These are phyloP conservation scores for Sonneratia alba DNA, from an alignment of 345 rosid genomes.

Conservation along the genomic window DNA sequence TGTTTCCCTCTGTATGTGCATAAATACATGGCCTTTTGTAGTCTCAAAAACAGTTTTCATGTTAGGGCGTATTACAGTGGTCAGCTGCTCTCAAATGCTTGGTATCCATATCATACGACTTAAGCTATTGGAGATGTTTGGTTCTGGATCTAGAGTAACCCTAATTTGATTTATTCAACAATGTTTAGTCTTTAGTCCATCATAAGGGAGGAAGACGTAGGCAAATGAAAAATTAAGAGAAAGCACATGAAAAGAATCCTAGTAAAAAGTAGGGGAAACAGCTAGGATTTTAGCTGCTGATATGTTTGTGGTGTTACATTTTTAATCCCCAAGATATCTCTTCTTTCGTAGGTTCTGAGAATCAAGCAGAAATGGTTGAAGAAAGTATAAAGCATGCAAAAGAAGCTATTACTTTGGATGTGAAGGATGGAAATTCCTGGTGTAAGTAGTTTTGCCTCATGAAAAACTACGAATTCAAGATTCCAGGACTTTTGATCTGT, in stretches of 20 bases:
- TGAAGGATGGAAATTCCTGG: slow-evolving; percentile 75
- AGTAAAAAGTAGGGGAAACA: background rate
- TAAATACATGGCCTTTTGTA: background rate
- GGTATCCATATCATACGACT: background rate
- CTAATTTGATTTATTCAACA: background rate
- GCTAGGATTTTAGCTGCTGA: background rate
- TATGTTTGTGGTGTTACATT: background rate
- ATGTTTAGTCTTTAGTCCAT: background rate
- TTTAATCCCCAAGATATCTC: background rate
- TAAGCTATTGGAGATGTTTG: background rate
- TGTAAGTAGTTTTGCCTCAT: slow-evolving; percentile 29
- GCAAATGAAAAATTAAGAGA: background rate
- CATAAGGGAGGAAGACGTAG: background rate
- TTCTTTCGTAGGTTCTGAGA: slow-evolving; percentile 36
- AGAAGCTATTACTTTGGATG: slow-evolving; percentile 64
- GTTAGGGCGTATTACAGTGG: background rate
- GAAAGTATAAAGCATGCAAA: slow-evolving; percentile 67
- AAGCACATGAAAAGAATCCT: background rate
- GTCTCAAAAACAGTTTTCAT: background rate
- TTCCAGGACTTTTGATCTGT: background rate
- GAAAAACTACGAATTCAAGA: background rate
- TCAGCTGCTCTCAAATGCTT: background rate
- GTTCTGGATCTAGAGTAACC: background rate
- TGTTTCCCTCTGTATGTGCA: background rate
- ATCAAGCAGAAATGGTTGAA: slow-evolving; percentile 42